Percentiles rank a stretch among this genome's conserved stretches.
phyloP scores from a whole-genome alignment of 257 asterid genomes.

The Fraxinus pennsylvanica region DNA sequence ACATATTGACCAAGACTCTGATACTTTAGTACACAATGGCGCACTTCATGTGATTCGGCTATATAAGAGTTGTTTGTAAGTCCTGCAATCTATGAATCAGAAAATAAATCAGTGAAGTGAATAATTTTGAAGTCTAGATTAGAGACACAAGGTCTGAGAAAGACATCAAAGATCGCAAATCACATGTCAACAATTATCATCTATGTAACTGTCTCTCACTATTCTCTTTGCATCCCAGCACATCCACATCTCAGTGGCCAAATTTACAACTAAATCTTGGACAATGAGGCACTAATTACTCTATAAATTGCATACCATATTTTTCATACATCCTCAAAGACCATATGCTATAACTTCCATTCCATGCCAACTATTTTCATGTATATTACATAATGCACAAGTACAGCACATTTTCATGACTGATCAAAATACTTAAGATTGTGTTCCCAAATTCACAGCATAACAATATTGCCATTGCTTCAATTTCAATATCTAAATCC shows the following conservation, averaged over 20 bases:
- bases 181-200: constrained; percentile 19
- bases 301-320: neutral
- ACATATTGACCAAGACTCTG: constrained; percentile 74
- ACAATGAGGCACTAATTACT: constrained; percentile 2
- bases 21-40: constrained; percentile 76
- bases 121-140: constrained; percentile 18
- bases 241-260: neutral
- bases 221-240: neutral
- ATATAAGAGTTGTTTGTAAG: constrained; percentile 87
- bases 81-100: constrained; percentile 60
- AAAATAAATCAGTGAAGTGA: constrained; percentile 20
- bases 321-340: neutral
- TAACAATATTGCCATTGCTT: neutral
- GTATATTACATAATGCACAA: neutral
- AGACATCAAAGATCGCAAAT: neutral
- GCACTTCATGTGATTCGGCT: constrained; percentile 80
- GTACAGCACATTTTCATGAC: neutral
- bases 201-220: constrained; percentile 1
- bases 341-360: neutral
- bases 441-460: neutral
- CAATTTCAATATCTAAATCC: constrained; percentile 18
- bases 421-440: neutral
- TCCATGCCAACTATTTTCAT: neutral
- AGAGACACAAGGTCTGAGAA: constrained; percentile 23
- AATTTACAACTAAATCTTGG: constrained; percentile 1